Percentiles rank a stretch among this genome's conserved stretches.
Conservation (phyloP, 129 eudicot genomes). For the Lonicera japonica region DNA sequence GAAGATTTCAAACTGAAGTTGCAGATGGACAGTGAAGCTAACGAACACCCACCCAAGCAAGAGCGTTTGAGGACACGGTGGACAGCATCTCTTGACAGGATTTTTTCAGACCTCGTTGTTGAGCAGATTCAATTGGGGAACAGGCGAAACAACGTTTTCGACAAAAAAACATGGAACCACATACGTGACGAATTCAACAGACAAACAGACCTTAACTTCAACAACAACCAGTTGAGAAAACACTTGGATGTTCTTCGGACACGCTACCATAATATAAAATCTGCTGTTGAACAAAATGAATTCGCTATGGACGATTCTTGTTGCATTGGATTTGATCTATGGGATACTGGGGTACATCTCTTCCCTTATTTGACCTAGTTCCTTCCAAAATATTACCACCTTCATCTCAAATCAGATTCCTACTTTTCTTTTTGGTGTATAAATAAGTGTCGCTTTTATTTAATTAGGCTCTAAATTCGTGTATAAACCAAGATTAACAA, state of each 20-base stretch:
- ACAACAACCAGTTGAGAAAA: constrained; percentile 54
- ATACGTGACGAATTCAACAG: constrained; percentile 51
- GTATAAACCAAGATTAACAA: no score
- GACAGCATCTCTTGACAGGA: constrained; percentile 55
- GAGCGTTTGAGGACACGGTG: constrained; percentile 61
- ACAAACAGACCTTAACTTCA: constrained; percentile 43
- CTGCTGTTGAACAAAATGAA: constrained; percentile 36
- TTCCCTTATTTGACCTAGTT: background rate
- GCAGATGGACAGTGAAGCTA: constrained; percentile 49
- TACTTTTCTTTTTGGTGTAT: no score
- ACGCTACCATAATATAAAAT: constrained; percentile 41
- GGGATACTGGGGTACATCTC: constrained; percentile 48
- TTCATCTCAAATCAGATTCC: no score
- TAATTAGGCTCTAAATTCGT: no score
- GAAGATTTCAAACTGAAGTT: background rate
- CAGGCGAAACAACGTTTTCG: constrained; percentile 47
- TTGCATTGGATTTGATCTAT: constrained; percentile 43
- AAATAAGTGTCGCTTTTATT: no score
- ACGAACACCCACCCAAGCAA: constrained; percentile 44
- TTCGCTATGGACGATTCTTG: constrained; percentile 38
- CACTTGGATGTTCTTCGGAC: constrained; percentile 58
- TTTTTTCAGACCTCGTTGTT: constrained; percentile 60
- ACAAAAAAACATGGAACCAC: constrained; percentile 64
- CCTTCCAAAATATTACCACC: no score
- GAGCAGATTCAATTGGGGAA: constrained; percentile 48